Evolutionary conservation across 75 land plant genomes (phyloP).

Genomic region (Isoetes taiwanensis): DNA sequence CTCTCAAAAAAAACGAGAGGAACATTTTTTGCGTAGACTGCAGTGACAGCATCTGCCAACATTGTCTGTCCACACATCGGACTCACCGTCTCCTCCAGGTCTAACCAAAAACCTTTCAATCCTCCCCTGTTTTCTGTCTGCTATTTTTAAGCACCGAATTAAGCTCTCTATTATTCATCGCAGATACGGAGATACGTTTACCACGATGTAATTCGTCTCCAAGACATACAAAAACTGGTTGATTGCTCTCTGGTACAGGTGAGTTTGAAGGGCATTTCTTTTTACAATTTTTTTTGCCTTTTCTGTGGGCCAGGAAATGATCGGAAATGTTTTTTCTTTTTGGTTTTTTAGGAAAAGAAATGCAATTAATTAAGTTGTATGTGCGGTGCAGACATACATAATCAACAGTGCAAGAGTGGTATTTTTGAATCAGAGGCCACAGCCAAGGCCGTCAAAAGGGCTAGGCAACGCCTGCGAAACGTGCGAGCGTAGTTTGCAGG

Average conservation of each 20-base stretch:
- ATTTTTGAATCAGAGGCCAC: conserved; percentile 54
- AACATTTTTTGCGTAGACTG: conserved; percentile 21
- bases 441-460: conserved; percentile 64
- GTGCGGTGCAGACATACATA: conserved; percentile 38
- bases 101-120: too few relatives aligned
- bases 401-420: conserved; percentile 63
- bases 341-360: too few relatives aligned
- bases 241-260: conserved; percentile 3
- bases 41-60: conserved; percentile 15
- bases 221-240: background rate
- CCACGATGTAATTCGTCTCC: conserved; percentile 3
- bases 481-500: conserved; percentile 88
- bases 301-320: too few relatives aligned
- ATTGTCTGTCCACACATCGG: conserved; percentile 15
- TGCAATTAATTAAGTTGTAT: too few relatives aligned
- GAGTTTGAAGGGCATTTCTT: too few relatives aligned
- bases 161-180: background rate
- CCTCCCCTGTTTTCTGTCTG: too few relatives aligned
- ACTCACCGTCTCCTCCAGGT: conserved; percentile 21
- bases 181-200: background rate
- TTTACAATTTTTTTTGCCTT: too few relatives aligned
- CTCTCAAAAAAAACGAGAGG: conserved; percentile 16
- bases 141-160: background rate
- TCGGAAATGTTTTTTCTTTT: too few relatives aligned
- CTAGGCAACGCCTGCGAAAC: conserved; percentile 63